Evolutionary conservation across 2,329 filamentous ascomycete genomes (phyloP).

Genomic region (Sporothrix globosa): DNA sequence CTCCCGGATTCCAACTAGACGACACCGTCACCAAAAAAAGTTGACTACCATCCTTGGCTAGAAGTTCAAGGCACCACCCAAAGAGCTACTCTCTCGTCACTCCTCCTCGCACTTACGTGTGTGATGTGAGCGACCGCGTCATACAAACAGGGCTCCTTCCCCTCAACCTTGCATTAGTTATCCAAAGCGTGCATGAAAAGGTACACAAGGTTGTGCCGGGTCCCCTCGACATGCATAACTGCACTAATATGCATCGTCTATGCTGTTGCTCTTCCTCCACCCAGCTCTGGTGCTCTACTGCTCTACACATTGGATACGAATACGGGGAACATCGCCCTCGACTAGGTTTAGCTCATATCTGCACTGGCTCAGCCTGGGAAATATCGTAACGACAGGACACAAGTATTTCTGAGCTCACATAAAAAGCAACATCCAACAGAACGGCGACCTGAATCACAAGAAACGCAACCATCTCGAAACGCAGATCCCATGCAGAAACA

Average conservation of each 20-base stretch:
- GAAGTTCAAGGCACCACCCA: not conserved
- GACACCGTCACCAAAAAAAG: constrained; percentile 7
- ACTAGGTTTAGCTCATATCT: not conserved
- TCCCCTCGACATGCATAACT: constrained; percentile 28
- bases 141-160: constrained; percentile 21
- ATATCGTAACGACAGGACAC: not conserved
- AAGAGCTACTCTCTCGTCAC: constrained; percentile 5
- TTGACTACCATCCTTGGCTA: not conserved
- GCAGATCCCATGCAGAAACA: constrained; percentile 14
- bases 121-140: constrained; percentile 25
- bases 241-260: constrained; percentile 23
- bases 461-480: constrained; percentile 17
- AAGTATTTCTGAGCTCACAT: not conserved
- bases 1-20: not conserved
- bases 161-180: constrained; percentile 35
- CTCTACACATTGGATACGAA: constrained; percentile 19
- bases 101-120: constrained; percentile 18
- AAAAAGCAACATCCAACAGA: not conserved
- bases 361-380: not conserved
- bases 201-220: constrained; percentile 27
- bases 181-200: constrained; percentile 30
- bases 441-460: not conserved
- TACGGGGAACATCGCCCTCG: not conserved
- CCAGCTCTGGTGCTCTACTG: not conserved
- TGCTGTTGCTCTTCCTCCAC: constrained; percentile 8